Evolutionary conservation across 805 yeast species (phyloP).

Genomic region (Metschnikowia chrysomelidarum): DNA sequence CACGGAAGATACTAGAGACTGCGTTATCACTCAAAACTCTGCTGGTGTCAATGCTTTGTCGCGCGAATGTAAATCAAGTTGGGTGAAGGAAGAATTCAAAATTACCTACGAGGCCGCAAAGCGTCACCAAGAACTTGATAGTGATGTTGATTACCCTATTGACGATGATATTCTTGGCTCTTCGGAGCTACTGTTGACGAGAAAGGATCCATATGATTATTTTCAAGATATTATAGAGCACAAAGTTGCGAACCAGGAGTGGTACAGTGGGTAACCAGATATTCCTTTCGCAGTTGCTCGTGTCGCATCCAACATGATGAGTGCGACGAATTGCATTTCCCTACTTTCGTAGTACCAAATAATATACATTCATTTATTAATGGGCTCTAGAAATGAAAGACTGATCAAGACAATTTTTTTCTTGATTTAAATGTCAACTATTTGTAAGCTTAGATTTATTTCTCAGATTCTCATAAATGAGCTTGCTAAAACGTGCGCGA

Average conservation of each 20-base stretch:
- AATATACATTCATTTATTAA: no score
- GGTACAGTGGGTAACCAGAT: constrained; percentile 9
- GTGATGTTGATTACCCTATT: constrained; percentile 24
- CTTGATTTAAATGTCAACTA: no score
- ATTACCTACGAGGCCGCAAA: constrained; percentile 25
- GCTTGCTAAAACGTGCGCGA: no score
- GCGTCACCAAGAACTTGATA: constrained; percentile 24
- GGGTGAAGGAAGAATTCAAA: constrained; percentile 34
- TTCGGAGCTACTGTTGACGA: constrained; percentile 38
- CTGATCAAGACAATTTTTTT: no score
- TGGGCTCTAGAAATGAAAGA: no score
- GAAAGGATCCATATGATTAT: constrained; percentile 32
- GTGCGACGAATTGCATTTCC: no score
- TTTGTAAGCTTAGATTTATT: no score
- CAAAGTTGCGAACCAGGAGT: constrained; percentile 7
- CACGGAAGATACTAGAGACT: constrained; percentile 30
- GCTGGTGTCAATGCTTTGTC: constrained; percentile 32
- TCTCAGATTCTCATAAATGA: no score
- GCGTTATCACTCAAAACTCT: constrained; percentile 33
- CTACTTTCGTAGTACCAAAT: no score
- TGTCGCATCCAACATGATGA: no score
- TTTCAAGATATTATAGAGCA: constrained; percentile 13
- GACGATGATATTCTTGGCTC: constrained; percentile 23
- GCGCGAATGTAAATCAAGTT: constrained; percentile 8
- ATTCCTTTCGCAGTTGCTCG: not conserved